phyloP scores from a whole-genome alignment of 306 rosid genomes.

The Acacia acuminata region DNA sequence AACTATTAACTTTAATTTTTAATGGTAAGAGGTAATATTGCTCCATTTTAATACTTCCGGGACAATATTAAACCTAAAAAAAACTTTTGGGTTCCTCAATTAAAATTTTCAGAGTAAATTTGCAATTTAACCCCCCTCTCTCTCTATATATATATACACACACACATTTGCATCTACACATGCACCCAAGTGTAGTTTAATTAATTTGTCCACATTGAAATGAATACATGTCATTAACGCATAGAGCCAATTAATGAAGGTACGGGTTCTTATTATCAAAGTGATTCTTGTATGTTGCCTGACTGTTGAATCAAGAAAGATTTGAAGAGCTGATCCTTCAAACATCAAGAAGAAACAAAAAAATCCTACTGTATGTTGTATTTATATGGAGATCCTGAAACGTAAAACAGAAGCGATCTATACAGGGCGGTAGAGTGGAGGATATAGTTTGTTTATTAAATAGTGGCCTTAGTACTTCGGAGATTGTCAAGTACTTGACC shows the following conservation, averaged over 20 bases:
- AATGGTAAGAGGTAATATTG: too few relatives aligned
- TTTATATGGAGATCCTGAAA: not conserved
- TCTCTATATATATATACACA: too few relatives aligned
- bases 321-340: not conserved
- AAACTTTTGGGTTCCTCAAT: too few relatives aligned
- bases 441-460: not conserved
- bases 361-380: not conserved
- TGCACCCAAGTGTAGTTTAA: not conserved
- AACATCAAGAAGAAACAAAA: not conserved
- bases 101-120: too few relatives aligned
- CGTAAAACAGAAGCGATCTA: not conserved
- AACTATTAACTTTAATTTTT: too few relatives aligned
- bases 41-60: too few relatives aligned
- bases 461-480: not conserved
- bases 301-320: not conserved
- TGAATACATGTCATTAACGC: not conserved
- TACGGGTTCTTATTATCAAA: not conserved
- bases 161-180: not conserved
- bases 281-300: not conserved
- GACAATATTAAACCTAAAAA: too few relatives aligned
- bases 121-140: accelerated
- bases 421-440: not conserved
- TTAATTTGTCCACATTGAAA: not conserved
- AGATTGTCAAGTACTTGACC: not conserved
- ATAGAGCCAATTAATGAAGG: not conserved